These are phyloP conservation scores for Suhomyces atakaporum DNA, from an alignment of 1,139 yeast species.

Conservation along the genomic window DNA sequence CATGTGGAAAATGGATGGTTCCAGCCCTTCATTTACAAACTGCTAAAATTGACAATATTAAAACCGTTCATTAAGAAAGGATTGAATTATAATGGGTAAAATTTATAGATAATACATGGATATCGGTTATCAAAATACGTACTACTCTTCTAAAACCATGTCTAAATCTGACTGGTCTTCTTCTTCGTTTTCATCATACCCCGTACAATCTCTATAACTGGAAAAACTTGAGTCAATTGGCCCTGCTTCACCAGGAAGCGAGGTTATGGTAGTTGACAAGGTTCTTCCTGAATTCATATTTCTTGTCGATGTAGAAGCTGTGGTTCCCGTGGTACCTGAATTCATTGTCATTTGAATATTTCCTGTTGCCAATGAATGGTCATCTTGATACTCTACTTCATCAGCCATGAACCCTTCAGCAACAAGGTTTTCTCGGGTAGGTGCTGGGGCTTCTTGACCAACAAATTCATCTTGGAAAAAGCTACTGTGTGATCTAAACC, in stretches of 20 bases:
- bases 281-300: conserved; percentile 22
- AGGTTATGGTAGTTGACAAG: conserved; percentile 23
- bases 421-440: conserved; percentile 16
- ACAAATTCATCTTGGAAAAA: conserved; percentile 2
- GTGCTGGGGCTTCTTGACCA: conserved; percentile 4
- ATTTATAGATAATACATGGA: no score
- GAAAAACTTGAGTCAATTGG: conserved; percentile 6
- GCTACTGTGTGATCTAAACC: conserved; percentile 2
- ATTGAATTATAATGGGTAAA: no score
- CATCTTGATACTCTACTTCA: conserved; percentile 58
- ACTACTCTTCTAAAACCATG: conserved; percentile 48
- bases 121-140: neutral
- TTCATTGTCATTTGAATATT: conserved; percentile 20
- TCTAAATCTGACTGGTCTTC: conserved; percentile 44
- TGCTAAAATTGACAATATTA: conserved; percentile 74
- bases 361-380: conserved; percentile 39
- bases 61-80: no score
- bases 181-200: conserved; percentile 24
- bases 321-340: conserved; percentile 24
- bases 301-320: conserved; percentile 11
- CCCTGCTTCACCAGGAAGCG: conserved; percentile 18
- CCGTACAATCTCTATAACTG: conserved; percentile 8
- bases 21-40: conserved; percentile 86
- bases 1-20: conserved; percentile 94
- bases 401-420: conserved; percentile 54